phyloP scores from a whole-genome alignment of 192 early-diverging fungal species.

The Phlyctochytrium planicorne region DNA sequence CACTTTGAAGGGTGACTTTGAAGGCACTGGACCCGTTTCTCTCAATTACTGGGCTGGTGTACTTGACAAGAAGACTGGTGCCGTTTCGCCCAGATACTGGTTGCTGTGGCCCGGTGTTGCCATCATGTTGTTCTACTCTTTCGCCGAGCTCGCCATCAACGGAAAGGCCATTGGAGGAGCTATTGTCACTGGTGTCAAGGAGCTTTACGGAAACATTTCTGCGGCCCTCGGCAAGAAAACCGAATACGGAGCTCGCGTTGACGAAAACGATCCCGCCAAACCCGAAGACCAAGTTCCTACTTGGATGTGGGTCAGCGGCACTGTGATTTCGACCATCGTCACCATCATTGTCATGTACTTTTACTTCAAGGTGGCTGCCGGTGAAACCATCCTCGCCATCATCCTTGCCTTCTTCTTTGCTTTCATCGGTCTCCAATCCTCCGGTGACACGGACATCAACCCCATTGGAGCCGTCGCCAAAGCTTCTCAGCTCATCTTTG shows the following conservation, averaged over 20 bases:
- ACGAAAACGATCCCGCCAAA: conserved; percentile 42
- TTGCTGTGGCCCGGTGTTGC: conserved; percentile 71
- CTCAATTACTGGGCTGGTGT: conserved; percentile 5
- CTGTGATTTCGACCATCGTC: conserved; percentile 58
- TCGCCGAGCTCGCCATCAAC: conserved; percentile 57
- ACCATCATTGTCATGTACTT: conserved; percentile 57
- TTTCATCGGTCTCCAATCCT: conserved; percentile 76
- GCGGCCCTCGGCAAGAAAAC: background rate
- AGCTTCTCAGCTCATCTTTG: conserved; percentile 76
- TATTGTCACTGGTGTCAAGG: conserved; percentile 33
- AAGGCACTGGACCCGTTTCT: background rate
- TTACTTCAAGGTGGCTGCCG: conserved; percentile 69
- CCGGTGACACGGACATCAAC: conserved; percentile 84
- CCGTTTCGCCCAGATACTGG: conserved; percentile 59
- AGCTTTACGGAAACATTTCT: conserved; percentile 16
- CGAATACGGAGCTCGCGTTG: conserved; percentile 29
- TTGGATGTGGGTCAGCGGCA: conserved; percentile 61
- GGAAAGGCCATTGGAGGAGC: conserved; percentile 45
- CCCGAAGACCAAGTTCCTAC: conserved; percentile 57
- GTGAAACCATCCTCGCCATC: conserved; percentile 68
- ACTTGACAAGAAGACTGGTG: background rate
- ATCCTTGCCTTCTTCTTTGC: conserved; percentile 70
- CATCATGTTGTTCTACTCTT: conserved; percentile 63
- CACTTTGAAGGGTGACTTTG: conserved; percentile 29
- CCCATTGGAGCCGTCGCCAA: conserved; percentile 83